Evolutionary conservation across 306 rosid species (phyloP), one percentile per base, ranked within the genome.

Genomic region (Abrus precatorius): DNA sequence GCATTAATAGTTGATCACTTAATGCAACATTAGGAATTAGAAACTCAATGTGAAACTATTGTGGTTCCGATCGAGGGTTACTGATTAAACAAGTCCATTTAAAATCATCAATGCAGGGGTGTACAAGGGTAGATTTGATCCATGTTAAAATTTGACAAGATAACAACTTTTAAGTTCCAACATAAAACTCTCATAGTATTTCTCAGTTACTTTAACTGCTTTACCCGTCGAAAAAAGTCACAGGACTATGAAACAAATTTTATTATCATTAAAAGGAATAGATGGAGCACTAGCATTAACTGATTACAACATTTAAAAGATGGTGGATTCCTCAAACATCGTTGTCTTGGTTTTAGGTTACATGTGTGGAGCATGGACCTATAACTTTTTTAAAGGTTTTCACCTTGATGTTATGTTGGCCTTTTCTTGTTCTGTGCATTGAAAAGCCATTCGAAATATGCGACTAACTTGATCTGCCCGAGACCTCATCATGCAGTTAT

Each of bases 391-490:
- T 6, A 57, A 60, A 69, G 59, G 10, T 30, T 27, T 54, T 33
- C 74, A 30, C 4, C 0, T 6, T 66, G 13, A 49, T 32, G 6
- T 54, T 28, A 12, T 52, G 67, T 66, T 77, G 56, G 55, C 36
- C 55, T 65, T 27, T 52, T 52, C 67, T 12, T 30, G 29, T 48
- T 74, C 47, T 45, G 66, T 72, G 12, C 43, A 67, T 14, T 12
- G 36, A 65, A 65, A 74, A 73, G 62, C 56, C 59, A 8, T 65
- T 64, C 65, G 69, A 52, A 53, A 80, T 53, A 20, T 54, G 36
- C 38, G 1, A 47, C 52, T 20, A 5, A 7, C 40, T 67, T 75
- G 57, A 69, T 61, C 66, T 12, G 44, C 50, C 14, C 10, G 1
- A 44, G 69, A 27, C 52, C 80, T 9, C 38, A 55, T 30, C 43